Evolutionary conservation across 306 rosid genomes (phyloP), one percentile per base, ranked within the genome.

Genomic region (Sindora glabra): DNA sequence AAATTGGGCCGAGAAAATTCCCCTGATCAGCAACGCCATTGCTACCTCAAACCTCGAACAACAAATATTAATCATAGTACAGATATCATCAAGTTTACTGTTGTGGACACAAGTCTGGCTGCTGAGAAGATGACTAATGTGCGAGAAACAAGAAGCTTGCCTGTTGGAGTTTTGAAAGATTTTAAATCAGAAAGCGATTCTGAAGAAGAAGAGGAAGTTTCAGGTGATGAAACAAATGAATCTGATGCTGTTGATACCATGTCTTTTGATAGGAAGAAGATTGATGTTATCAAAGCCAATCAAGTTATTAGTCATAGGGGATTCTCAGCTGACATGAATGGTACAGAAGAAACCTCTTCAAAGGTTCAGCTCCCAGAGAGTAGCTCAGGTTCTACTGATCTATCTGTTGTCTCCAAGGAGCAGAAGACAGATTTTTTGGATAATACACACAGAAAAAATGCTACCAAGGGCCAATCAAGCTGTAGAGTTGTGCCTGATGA

Each of bases 31-130:
- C 89, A 77, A 32, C 87, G 95, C 32, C 81, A 81, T 58, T 85
- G 86, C 76, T 91, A 91, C 78, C 89, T 91, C 80, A 85, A 85
- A 77, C 89, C 87, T 10, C 83, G 84, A 66, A 70, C 95, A 65
- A 85, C 92, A 26, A 69, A n/a, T n/a, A n/a, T n/a, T n/a, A n/a
- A 48, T 38, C 76, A 65, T 30, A 41, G 64, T 42, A 12, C 60
- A 6, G 81, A 81, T 69, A 67, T 47, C 5, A 61, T 86, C 76
- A 81, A 86, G 65, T 88, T 92, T 63, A 92, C 95, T 51, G 89
- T 92, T 21, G 96, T 88, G 60, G 98, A 92, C 67, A 85, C 98
- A 16, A 92, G 95, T 73, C 57, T 78, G 67, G 79, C 79, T 10
- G 16, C 57, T 47, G 84, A 76, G 56, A 81, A 70, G 40, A 17